Evolutionary conservation across 2,329 filamentous ascomycete species (phyloP).

Genomic region (Colletotrichum destructivum): DNA sequence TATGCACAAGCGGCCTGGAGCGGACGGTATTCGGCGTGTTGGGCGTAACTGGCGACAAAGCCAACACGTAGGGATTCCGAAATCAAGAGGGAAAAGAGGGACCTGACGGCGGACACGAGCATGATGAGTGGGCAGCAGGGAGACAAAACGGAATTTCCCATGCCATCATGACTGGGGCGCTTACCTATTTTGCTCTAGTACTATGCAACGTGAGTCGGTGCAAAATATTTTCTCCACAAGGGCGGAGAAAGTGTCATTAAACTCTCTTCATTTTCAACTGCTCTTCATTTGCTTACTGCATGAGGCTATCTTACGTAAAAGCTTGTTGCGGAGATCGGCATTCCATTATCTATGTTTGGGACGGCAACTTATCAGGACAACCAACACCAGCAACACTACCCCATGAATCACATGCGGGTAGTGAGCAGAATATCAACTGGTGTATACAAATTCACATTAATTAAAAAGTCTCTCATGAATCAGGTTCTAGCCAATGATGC

Average conservation of each 20-base stretch:
- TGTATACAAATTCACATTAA: too few species aligned
- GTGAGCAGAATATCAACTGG: too few species aligned
- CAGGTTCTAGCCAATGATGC: too few species aligned
- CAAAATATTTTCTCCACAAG: slow-evolving; percentile 2
- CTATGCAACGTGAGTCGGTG: neutral
- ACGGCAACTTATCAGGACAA: neutral
- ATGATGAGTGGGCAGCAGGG: slow-evolving; percentile 16
- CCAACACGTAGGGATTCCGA: slow-evolving; percentile 23
- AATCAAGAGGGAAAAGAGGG: slow-evolving; percentile 31
- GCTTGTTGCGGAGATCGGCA: too few species aligned
- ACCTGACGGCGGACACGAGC: slow-evolving; percentile 9
- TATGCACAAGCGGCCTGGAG: neutral
- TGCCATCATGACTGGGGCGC: neutral
- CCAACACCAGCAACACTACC: too few species aligned
- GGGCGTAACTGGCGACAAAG: slow-evolving; percentile 23
- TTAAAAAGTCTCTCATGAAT: neutral
- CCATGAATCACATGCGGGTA: too few species aligned
- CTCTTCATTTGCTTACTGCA: too few species aligned
- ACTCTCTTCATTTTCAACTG: neutral
- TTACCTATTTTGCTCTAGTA: slow-evolving; percentile 25
- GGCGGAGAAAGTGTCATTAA: neutral
- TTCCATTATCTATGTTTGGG: too few species aligned
- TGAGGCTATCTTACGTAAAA: too few species aligned
- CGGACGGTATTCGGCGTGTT: slow-evolving; percentile 17
- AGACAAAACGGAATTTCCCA: slow-evolving; percentile 28